Evolutionary conservation across 208 protist species (phyloP).

Genomic region (Acanthamoeba sp.): DNA sequence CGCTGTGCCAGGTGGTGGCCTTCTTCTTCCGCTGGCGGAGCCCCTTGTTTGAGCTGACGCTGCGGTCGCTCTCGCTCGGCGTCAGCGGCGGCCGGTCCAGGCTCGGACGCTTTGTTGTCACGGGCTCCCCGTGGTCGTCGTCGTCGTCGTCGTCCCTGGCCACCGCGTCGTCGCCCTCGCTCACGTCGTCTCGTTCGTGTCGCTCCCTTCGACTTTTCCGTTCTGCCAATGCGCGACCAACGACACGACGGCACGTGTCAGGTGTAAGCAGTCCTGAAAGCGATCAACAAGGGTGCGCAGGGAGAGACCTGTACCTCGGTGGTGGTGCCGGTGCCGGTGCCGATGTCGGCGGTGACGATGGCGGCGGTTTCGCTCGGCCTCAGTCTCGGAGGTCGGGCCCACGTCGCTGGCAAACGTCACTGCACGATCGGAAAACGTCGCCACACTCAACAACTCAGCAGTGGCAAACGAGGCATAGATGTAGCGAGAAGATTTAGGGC

Average conservation of each 20-base stretch:
- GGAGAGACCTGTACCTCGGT: neutral
- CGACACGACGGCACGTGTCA: too few species aligned
- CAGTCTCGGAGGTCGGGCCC: neutral
- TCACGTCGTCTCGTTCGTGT: neutral
- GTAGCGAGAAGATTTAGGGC: too few species aligned
- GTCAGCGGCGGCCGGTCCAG: neutral
- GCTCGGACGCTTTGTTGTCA: neutral
- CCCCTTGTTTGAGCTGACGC: neutral
- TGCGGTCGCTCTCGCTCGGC: neutral
- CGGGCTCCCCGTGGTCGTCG: too few species aligned
- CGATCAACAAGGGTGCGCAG: too few species aligned
- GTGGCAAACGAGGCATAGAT: too few species aligned
- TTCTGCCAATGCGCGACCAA: too few species aligned
- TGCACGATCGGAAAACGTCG: too few species aligned
- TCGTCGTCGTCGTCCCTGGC: too few species aligned
- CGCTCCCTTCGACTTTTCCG: too few species aligned
- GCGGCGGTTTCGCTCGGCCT: neutral
- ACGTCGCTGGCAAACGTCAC: neutral
- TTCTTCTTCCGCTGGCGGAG: neutral
- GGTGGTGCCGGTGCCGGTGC: neutral
- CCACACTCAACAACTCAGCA: too few species aligned
- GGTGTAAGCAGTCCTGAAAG: too few species aligned
- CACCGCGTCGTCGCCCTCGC: too few species aligned
- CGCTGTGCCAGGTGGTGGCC: constrained; percentile 8
- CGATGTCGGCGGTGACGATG: neutral